Percentiles rank a stretch among this genome's conserved stretches.
Evolutionary conservation across 306 rosid species (phyloP).

Genomic region (Gastrolobium villosum): DNA sequence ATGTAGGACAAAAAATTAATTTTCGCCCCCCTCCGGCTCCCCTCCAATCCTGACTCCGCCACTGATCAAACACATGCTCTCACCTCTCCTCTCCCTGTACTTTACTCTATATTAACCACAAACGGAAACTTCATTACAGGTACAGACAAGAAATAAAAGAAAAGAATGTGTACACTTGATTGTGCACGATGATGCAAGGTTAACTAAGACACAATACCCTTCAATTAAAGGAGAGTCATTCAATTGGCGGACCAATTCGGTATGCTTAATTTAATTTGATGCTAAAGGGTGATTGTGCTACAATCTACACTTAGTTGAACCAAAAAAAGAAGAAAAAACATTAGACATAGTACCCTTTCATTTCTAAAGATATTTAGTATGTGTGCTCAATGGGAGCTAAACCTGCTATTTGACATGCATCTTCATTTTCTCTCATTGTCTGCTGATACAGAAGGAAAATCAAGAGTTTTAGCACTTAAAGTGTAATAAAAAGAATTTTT

Average conservation of each 20-base stretch:
- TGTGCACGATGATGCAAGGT: conserved; percentile 19
- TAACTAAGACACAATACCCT: not conserved
- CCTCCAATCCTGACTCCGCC: no score
- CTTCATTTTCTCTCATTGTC: no score
- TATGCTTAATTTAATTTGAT: not conserved
- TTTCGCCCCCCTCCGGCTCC: no score
- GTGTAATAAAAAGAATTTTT: no score
- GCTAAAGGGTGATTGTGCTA: not conserved
- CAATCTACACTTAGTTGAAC: no score
- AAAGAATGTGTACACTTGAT: conserved; percentile 9
- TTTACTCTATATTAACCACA: conserved; percentile 29
- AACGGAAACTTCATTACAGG: conserved; percentile 36
- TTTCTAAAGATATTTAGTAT: not conserved
- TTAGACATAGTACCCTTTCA: not conserved
- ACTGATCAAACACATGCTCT: no score
- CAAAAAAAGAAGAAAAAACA: not conserved
- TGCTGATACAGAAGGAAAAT: no score
- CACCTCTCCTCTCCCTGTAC: no score
- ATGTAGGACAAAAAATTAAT: no score
- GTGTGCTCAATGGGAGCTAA: not conserved
- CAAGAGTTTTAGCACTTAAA: no score
- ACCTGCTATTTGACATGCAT: not conserved
- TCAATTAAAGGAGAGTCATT: conserved; percentile 19
- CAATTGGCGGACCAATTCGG: not conserved
- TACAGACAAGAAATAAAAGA: not conserved